These are phyloP conservation scores for Cystofilobasidium macerans DNA, from an alignment of 768 basidiomycete genomes.

Conservation along the genomic window DNA sequence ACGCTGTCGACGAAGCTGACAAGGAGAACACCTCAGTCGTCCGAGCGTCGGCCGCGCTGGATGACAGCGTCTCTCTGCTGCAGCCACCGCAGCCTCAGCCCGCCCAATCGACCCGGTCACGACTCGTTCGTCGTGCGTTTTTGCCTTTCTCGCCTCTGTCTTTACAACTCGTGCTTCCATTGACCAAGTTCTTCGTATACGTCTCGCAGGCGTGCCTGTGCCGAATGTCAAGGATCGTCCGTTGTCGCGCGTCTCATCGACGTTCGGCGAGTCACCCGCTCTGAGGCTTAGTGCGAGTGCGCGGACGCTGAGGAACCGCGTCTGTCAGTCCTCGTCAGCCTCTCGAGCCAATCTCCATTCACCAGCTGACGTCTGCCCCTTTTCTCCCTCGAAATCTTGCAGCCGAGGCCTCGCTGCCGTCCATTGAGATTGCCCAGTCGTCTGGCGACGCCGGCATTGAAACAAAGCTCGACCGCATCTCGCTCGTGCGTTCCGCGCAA, in stretches of 20 bases:
- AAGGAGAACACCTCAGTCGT: too few species aligned
- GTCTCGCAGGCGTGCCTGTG: not conserved
- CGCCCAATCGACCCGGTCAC: too few species aligned
- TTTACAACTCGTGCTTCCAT: too few species aligned
- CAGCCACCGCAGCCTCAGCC: too few species aligned
- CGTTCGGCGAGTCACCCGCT: too few species aligned
- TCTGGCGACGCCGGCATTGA: not conserved
- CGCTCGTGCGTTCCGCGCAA: conserved; percentile 6
- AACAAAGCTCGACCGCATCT: conserved; percentile 18
- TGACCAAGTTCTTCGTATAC: not conserved
- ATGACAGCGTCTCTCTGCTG: too few species aligned
- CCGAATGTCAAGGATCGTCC: too few species aligned
- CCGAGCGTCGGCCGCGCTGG: too few species aligned
- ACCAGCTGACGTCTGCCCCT: not conserved
- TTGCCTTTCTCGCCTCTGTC: too few species aligned
- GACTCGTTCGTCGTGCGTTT: too few species aligned
- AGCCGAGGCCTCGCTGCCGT: not conserved
- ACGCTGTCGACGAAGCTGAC: not conserved
- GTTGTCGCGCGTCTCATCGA: too few species aligned
- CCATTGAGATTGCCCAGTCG: not conserved
- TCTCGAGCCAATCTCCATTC: not conserved
- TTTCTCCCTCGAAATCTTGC: too few species aligned
- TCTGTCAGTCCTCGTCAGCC: not conserved
- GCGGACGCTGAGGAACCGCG: not conserved
- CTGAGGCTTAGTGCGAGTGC: not conserved